phyloP scores from a whole-genome alignment of 306 rosid genomes.

The Trifolium pratense region DNA sequence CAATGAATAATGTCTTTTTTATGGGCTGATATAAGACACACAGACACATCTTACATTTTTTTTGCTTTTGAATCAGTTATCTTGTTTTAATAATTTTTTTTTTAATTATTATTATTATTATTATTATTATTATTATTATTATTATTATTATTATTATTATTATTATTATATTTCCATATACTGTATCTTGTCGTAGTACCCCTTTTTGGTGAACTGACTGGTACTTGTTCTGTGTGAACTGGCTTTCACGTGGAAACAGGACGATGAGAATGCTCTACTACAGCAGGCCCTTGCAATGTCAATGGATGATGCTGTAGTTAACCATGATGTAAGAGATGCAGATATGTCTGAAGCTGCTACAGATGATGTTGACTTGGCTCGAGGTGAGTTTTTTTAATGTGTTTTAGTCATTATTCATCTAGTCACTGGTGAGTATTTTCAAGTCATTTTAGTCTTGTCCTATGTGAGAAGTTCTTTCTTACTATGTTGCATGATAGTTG shows the following conservation, averaged over 20 bases:
- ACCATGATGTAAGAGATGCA: constrained; percentile 69
- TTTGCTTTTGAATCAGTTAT: constrained; percentile 10
- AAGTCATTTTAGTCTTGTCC: constrained; percentile 18
- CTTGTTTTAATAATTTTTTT: background rate
- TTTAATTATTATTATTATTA: background rate
- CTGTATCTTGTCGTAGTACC: background rate
- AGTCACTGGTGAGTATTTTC: constrained; percentile 6
- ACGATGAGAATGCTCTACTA: constrained; percentile 83
- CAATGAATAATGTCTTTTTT: constrained; percentile 4
- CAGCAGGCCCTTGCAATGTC: constrained; percentile 99
- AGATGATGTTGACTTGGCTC: constrained; percentile 89
- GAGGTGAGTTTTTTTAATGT: constrained; percentile 61
- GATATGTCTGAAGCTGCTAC: constrained; percentile 86
- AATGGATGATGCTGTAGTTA: constrained; percentile 81
- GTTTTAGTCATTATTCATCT: constrained; percentile 20
- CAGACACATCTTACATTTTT: background rate
- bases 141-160: no score
- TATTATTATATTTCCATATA: background rate
- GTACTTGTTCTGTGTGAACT: constrained; percentile 22
- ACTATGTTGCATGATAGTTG: constrained; percentile 17
- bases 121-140: no score
- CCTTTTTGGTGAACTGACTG: constrained; percentile 12
- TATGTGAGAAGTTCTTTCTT: constrained; percentile 18
- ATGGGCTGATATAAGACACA: constrained; percentile 14
- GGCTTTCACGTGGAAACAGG: constrained; percentile 43